Conservation (phyloP, 108 stramenopile genomes). For the Bacterosira constricta region DNA sequence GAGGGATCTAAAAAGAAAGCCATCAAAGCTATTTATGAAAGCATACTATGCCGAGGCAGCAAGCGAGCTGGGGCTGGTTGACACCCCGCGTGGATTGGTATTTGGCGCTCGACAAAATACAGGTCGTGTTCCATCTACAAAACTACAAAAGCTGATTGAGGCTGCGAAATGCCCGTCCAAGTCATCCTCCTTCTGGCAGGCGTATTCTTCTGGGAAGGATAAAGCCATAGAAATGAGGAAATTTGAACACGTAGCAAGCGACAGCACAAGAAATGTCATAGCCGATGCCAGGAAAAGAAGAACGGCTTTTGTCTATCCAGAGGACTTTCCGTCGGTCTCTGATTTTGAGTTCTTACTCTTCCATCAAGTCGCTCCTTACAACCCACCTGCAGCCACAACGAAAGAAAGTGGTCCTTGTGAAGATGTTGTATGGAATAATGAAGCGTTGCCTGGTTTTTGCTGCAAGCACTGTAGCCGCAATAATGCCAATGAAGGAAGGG, state of each 20-base stretch:
- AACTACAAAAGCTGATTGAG: background rate
- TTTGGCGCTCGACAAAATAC: background rate
- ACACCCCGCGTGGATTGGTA: background rate
- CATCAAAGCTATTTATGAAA: background rate
- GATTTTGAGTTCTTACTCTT: conserved; percentile 10
- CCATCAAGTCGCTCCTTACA: conserved; percentile 7
- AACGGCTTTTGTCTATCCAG: conserved; percentile 1
- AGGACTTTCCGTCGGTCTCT: conserved; percentile 5
- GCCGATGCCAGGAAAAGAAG: background rate
- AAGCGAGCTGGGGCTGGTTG: conserved; percentile 7
- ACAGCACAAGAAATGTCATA: background rate
- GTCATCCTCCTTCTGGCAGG: background rate
- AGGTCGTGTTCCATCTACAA: background rate
- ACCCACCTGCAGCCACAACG: background rate
- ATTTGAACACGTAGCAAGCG: background rate
- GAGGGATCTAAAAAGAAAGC: background rate
- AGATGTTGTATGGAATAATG: background rate
- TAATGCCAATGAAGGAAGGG: too few species aligned
- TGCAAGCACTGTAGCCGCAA: conserved; percentile 2
- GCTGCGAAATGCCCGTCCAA: background rate
- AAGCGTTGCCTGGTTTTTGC: background rate
- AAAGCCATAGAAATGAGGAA: background rate
- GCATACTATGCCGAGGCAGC: conserved; percentile 12
- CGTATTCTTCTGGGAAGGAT: background rate
- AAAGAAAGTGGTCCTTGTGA: background rate